Evolutionary conservation across 2,329 filamentous ascomycete genomes (phyloP), one percentile per base, ranked within the genome.

Genomic region (Parafenestella ontariensis): DNA sequence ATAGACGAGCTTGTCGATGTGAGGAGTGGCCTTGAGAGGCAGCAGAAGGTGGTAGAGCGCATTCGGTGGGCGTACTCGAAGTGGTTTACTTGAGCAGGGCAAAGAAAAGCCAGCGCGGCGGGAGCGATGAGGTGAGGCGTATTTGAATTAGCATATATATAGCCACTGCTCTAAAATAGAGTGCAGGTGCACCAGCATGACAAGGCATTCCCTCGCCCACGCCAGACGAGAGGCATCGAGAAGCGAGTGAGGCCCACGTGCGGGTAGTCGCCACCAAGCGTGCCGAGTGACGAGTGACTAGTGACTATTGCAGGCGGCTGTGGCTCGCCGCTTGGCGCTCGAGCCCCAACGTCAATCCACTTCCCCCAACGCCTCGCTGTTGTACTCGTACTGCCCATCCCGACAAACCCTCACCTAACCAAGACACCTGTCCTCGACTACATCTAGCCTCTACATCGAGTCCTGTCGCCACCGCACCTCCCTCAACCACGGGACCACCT

Each of bases 21-120:
- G 61, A 79, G 85, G 43, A 89, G 87, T 64, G 91, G 92, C 2
- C 84, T 96, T 46, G 85, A 88, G 66, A 84, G 87, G 64, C 94
- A 98, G 79, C 83, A 88, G 55, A 88, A 86, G 72, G 90, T 94
- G 39, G 79, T 96, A 49, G 87, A 93, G 65, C 84, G 95, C 55
- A 92, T 98, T 64, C 84, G 91, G 59, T 98, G 95, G 94, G 89
- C 90, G 3, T 98, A 97, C 79, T 86, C 86, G 2, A 88, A 88
- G 71, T 97, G 90, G 89, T 74, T 82, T 42, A 69, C 63, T 9
- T 72, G 56, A 60, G 31, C 20, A 17, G 11, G 36, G 23, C 13
- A 21, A 29, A 29, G 44, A 23, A n/a, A 28, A 20, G 34, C 17
- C 20, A 11, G 28, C 28, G 41, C 13, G 29, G 11, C 8, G 31